Conservation (phyloP, 2,329 filamentous ascomycete genomes). For the Ceratocystis ficicola region DNA sequence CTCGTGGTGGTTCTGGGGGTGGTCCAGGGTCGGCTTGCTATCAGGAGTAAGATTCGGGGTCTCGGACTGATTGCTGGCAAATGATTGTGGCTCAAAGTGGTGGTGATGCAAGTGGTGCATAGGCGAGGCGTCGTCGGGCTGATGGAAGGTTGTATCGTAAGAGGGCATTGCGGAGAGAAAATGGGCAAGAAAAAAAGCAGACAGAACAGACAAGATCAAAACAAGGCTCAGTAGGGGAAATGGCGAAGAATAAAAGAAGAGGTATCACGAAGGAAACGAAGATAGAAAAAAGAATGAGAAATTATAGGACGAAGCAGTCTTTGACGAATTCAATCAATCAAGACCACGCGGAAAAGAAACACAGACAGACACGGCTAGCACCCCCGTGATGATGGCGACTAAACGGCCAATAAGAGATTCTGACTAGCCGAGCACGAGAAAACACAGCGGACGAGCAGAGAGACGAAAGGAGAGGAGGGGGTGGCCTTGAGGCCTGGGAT, state of each 20-base stretch:
- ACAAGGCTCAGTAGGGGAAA: not conserved
- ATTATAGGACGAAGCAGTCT: slow-evolving; percentile 5
- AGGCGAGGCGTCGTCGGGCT: slow-evolving; percentile 17
- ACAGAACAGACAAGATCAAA: not conserved
- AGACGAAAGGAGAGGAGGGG: no score
- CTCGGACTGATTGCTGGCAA: not conserved
- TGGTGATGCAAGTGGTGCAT: slow-evolving; percentile 18
- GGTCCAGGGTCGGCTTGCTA: not conserved
- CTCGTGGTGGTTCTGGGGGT: not conserved
- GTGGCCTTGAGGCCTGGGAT: no score
- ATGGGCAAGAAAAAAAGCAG: not conserved
- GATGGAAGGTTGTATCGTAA: slow-evolving; percentile 16
- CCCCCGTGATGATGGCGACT: no score
- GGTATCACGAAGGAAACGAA: slow-evolving; percentile 20
- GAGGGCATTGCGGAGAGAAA: slow-evolving; percentile 21
- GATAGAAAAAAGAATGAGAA: slow-evolving; percentile 21
- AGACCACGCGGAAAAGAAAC: slow-evolving; percentile 8
- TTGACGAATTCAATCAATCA: no score
- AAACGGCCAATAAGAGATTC: no score
- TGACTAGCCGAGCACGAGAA: no score
- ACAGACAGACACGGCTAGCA: no score
- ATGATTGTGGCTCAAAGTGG: slow-evolving; percentile 7
- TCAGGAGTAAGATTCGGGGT: not conserved
- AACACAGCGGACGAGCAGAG: no score
- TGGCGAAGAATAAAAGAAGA: not conserved